Evolutionary conservation across 352 stramenopile genomes (phyloP).

Genomic region (Plasmopara muralis): DNA sequence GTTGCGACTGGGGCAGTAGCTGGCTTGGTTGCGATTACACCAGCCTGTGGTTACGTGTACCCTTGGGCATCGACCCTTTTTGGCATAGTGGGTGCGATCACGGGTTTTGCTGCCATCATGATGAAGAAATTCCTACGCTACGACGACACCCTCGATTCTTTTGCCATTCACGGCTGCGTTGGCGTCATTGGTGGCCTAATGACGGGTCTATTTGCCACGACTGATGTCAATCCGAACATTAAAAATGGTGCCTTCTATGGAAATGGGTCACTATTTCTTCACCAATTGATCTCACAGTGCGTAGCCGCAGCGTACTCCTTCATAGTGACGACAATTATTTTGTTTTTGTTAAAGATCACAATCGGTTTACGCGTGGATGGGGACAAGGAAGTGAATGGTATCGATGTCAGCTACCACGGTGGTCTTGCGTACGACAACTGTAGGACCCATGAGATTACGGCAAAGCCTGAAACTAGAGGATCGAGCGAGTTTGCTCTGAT

Average conservation of each 20-base stretch:
- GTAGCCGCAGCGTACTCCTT: conserved; percentile 61
- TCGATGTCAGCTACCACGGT: conserved; percentile 75
- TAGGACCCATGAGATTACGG: not conserved
- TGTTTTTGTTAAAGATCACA: conserved; percentile 63
- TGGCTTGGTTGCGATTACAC: conserved; percentile 62
- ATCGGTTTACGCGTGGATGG: conserved; percentile 66
- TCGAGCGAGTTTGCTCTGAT: too few relatives aligned
- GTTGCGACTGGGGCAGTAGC: conserved; percentile 55
- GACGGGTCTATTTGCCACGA: conserved; percentile 63
- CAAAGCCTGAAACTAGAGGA: not conserved
- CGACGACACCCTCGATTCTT: conserved; percentile 79
- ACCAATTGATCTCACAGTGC: conserved; percentile 46
- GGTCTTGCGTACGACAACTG: conserved; percentile 47
- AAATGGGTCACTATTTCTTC: conserved; percentile 33
- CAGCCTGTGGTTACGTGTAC: conserved; percentile 62
- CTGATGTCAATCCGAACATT: conserved; percentile 49
- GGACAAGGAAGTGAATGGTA: conserved; percentile 70
- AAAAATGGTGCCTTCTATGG: conserved; percentile 49
- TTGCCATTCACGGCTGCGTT: conserved; percentile 63
- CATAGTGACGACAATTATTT: conserved; percentile 60
- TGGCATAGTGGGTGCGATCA: conserved; percentile 48
- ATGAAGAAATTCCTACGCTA: conserved; percentile 66
- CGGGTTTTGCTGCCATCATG: conserved; percentile 45
- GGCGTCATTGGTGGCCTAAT: conserved; percentile 58
- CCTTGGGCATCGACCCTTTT: conserved; percentile 68